Percentiles rank a stretch among this genome's conserved stretches.
Evolutionary conservation across 306 rosid genomes (phyloP).

Genomic region (Dicorynia guianensis): DNA sequence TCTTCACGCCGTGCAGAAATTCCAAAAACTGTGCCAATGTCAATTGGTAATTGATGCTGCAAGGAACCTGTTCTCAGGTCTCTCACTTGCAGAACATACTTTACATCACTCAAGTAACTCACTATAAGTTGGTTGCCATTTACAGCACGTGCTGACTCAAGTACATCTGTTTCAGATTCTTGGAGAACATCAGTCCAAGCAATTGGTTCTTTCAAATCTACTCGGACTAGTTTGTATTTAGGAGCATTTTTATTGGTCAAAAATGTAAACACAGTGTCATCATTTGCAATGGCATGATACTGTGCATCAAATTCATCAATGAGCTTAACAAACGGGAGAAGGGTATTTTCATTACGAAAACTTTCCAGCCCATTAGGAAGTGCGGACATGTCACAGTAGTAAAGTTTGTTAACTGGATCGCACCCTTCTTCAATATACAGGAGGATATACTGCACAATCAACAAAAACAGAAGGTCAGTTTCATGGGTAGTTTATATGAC

Average conservation of each 20-base stretch:
- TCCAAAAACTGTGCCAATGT: slow-evolving; percentile 80
- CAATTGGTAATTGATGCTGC: slow-evolving; percentile 79
- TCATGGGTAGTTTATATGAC: slow-evolving; percentile 21
- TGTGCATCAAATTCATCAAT: slow-evolving; percentile 78
- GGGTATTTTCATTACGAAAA: slow-evolving; percentile 58
- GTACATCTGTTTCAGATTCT: slow-evolving; percentile 86
- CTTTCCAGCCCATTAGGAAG: slow-evolving; percentile 80
- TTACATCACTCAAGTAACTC: slow-evolving; percentile 92
- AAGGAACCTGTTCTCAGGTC: slow-evolving; percentile 85
- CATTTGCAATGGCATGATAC: slow-evolving; percentile 76
- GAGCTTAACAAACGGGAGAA: slow-evolving; percentile 80
- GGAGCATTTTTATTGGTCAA: slow-evolving; percentile 93
- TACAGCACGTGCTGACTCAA: slow-evolving; percentile 77
- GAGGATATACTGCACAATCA: slow-evolving; percentile 71
- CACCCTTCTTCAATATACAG: slow-evolving; percentile 74
- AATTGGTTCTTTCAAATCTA: slow-evolving; percentile 80
- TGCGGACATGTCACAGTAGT: slow-evolving; percentile 76
- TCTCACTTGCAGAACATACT: slow-evolving; percentile 81
- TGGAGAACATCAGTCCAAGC: slow-evolving; percentile 74
- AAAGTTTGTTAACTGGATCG: slow-evolving; percentile 88
- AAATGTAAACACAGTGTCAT: slow-evolving; percentile 78
- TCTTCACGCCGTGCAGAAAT: slow-evolving; percentile 86
- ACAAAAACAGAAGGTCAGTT: slow-evolving; percentile 19
- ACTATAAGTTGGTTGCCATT: slow-evolving; percentile 80
- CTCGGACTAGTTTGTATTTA: slow-evolving; percentile 79